phyloP scores from a whole-genome alignment of 78 protist species.

The Pelomyxa schiedti region DNA sequence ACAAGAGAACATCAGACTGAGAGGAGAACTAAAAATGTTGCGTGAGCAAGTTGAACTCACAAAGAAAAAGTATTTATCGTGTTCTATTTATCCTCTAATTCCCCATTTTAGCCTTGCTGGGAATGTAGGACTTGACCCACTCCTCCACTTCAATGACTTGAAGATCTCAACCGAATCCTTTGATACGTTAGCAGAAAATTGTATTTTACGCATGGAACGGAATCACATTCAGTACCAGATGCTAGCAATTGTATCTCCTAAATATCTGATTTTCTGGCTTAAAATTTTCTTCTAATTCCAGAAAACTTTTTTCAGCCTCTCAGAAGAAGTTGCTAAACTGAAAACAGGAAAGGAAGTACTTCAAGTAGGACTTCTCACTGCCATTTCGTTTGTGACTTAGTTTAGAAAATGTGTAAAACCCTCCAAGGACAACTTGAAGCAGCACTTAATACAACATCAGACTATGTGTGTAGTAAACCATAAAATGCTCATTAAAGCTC shows the following conservation, averaged over 20 bases:
- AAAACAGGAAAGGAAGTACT: conserved; percentile 12
- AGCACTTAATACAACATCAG: conserved; percentile 7
- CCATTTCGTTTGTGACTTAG: conserved; percentile 16
- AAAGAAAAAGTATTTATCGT: too few relatives aligned
- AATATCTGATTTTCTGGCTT: neutral
- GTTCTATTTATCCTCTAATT: too few relatives aligned
- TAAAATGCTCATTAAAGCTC: neutral
- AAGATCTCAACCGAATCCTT: too few relatives aligned
- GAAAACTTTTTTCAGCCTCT: neutral
- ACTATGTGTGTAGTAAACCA: conserved; percentile 1
- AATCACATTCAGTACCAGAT: neutral
- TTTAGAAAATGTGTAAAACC: conserved; percentile 1
- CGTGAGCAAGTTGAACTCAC: too few relatives aligned
- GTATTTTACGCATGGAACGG: neutral
- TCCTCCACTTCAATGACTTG: too few relatives aligned
- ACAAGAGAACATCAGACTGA: too few relatives aligned
- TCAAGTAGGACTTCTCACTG: conserved; percentile 16
- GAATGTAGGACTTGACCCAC: too few relatives aligned
- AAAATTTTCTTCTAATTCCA: neutral
- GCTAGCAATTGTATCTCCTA: neutral
- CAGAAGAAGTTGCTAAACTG: neutral
- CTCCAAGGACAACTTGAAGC: conserved; percentile 12
- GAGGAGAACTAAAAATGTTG: too few relatives aligned
- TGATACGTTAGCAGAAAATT: neutral
- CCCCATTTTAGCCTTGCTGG: too few relatives aligned